A percentile compares a stretch with the other conserved stretches of the same genome.
Evolutionary conservation across 1,284 basidiomycete species (phyloP).

Genomic region (Lentinula novae-zelandiae): DNA sequence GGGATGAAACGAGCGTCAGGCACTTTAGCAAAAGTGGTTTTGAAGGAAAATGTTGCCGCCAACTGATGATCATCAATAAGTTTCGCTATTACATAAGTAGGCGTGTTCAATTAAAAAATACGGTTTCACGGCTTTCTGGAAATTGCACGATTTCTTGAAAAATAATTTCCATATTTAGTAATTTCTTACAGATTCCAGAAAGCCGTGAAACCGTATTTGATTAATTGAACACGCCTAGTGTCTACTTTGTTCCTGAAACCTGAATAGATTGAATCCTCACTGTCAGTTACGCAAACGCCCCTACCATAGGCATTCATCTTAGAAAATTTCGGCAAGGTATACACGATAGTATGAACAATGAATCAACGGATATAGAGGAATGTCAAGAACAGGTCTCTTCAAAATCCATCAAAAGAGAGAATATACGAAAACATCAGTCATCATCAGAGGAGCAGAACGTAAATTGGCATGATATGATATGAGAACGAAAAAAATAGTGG

Average conservation of each 20-base stretch:
- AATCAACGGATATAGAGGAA: constrained; percentile 9
- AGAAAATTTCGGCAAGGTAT: not conserved
- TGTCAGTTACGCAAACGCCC: no score
- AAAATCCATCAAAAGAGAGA: constrained; percentile 27
- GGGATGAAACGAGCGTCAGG: not conserved
- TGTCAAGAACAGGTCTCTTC: constrained; percentile 5
- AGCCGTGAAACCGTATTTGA: no score
- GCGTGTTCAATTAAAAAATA: no score
- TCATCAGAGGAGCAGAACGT: constrained; percentile 38
- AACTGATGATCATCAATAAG: not conserved
- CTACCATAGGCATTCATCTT: not conserved
- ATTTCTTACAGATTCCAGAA: no score
- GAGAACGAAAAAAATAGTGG: constrained; percentile 4
- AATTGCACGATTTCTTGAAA: no score
- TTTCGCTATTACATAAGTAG: not conserved
- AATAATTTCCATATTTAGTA: no score
- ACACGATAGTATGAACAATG: constrained; percentile 8
- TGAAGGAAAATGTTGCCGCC: not conserved
- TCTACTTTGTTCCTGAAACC: not conserved
- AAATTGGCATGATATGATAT: constrained; percentile 54
- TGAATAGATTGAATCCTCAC: no score
- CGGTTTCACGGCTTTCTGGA: no score
- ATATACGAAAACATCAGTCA: constrained; percentile 10
- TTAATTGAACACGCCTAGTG: no score
- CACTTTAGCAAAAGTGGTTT: not conserved